These are phyloP conservation scores for Cercospora nicotianae DNA, from an alignment of 2,329 filamentous ascomycete species.

Conservation along the genomic window DNA sequence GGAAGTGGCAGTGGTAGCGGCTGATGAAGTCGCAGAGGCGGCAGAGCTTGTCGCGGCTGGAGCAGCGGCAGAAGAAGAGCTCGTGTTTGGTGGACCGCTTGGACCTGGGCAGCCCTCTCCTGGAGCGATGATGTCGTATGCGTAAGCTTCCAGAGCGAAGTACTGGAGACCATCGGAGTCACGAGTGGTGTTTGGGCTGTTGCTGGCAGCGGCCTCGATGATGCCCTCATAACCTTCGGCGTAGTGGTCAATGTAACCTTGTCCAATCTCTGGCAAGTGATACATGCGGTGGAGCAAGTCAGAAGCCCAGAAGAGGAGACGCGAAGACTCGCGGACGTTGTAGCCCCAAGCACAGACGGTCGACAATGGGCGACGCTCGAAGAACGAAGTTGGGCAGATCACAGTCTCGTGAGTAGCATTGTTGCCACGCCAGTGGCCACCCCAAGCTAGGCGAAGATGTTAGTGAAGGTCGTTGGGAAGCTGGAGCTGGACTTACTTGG, in stretches of 20 bases:
- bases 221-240: constrained; percentile 59
- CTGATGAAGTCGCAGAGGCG: constrained; percentile 16
- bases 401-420: constrained; percentile 68
- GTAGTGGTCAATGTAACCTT: constrained; percentile 62
- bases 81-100: constrained; percentile 19
- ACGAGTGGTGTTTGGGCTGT: constrained; percentile 51
- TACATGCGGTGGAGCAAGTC: constrained; percentile 68
- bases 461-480: neutral
- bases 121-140: constrained; percentile 63
- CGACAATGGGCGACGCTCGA: constrained; percentile 57
- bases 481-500: constrained; percentile 17
- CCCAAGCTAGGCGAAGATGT: constrained; percentile 53
- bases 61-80: constrained; percentile 18
- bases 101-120: constrained; percentile 61
- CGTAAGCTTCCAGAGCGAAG: constrained; percentile 68
- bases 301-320: constrained; percentile 64
- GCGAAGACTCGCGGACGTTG: constrained; percentile 56
- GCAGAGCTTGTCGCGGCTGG: constrained; percentile 20
- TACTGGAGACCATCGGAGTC: constrained; percentile 67
- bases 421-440: constrained; percentile 65
- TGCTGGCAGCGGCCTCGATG: constrained; percentile 54
- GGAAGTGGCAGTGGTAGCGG: constrained; percentile 12
- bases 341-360: constrained; percentile 64
- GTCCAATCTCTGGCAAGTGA: constrained; percentile 62
- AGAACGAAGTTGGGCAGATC: constrained; percentile 65